Conservation (phyloP, 2,329 filamentous ascomycete genomes). For the Talaromyces funiculosus region DNA sequence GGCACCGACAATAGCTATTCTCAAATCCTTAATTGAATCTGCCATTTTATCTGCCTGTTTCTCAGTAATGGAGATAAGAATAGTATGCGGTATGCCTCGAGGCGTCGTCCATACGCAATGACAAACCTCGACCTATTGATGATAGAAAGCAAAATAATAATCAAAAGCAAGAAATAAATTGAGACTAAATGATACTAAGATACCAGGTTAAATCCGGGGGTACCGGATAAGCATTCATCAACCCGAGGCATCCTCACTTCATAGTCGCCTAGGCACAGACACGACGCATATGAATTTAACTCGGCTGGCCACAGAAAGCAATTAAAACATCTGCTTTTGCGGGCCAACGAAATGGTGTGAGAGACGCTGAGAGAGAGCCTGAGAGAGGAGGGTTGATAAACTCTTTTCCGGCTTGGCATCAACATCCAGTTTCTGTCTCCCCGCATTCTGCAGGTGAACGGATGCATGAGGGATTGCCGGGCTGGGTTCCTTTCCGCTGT, state of each 20-base stretch:
- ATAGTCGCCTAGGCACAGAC: background rate
- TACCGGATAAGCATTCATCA: conserved; percentile 12
- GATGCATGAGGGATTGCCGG: background rate
- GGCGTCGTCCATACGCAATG: background rate
- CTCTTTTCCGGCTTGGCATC: conserved; percentile 13
- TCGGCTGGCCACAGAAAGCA: background rate
- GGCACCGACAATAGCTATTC: conserved; percentile 46
- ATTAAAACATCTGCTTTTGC: background rate
- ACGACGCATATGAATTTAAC: background rate
- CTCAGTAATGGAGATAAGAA: background rate
- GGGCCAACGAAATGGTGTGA: background rate
- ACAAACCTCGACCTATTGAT: background rate
- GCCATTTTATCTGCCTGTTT: conserved; percentile 19
- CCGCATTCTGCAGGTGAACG: background rate
- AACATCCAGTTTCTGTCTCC: background rate
- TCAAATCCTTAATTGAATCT: conserved; percentile 28
- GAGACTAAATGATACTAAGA: background rate
- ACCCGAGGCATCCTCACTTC: background rate
- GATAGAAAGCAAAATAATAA: background rate
- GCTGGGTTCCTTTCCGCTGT: background rate
- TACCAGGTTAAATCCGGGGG: background rate
- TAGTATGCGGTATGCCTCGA: background rate
- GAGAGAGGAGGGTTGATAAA: conserved; percentile 7
- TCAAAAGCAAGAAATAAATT: background rate
- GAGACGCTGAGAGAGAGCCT: background rate